These are phyloP conservation scores for Cyclostephanos tholiformis DNA, from an alignment of 108 stramenopile genomes.

Conservation along the genomic window DNA sequence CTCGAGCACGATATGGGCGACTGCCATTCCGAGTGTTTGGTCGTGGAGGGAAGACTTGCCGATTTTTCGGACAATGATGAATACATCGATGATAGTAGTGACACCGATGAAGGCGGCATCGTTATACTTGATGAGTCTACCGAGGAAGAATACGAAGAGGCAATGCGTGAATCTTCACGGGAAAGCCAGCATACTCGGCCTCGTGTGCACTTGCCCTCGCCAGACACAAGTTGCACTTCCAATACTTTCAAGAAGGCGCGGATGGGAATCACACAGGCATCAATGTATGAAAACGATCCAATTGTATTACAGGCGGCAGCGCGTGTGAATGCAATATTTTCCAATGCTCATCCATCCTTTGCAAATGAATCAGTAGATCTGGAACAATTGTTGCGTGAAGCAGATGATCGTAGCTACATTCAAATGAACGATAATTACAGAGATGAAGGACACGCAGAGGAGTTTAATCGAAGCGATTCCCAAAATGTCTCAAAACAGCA, in stretches of 20 bases:
- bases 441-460: not conserved
- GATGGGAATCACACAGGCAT: slow-evolving; percentile 7
- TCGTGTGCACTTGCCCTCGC: not conserved
- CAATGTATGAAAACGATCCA: slow-evolving; percentile 33
- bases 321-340: slow-evolving; percentile 5
- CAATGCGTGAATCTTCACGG: not conserved
- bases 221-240: not conserved
- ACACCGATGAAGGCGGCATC: slow-evolving; percentile 16
- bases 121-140: slow-evolving; percentile 17
- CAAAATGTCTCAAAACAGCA: not conserved
- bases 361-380: slow-evolving; percentile 31
- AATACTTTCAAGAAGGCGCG: not conserved
- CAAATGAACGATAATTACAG: slow-evolving; percentile 1
- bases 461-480: not conserved
- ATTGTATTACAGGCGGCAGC: slow-evolving; percentile 31
- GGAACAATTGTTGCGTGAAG: slow-evolving; percentile 54
- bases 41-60: slow-evolving; percentile 7
- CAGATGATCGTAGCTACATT: slow-evolving; percentile 29
- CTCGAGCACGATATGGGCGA: slow-evolving; percentile 10
- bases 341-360: not conserved
- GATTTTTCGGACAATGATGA: slow-evolving; percentile 5
- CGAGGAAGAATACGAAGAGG: slow-evolving; percentile 2
- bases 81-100: not conserved
- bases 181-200: not conserved
- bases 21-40: slow-evolving; percentile 1